Base-by-base conservation (phyloP, 495 filamentous ascomycete species). In the Clohesyomyces aquaticus region DNA sequence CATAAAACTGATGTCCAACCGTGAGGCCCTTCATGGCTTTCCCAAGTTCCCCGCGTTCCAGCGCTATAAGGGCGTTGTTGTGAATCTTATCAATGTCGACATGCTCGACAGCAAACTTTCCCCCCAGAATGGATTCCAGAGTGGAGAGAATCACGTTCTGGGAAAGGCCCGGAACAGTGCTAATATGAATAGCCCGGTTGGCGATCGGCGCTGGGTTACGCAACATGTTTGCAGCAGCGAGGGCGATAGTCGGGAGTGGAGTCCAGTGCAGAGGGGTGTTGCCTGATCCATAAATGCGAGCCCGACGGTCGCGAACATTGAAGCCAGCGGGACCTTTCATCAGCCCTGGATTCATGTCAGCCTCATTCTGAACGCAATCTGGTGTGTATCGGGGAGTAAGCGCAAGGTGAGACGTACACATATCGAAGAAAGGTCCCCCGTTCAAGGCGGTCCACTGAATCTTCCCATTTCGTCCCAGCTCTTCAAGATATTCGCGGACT, bases 311-410 rank as follows among this genome's bases (percentile, higher is more conserved):
- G 12, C 29, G 59, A 38, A 70, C 50, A 26, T 66, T 53, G 55
- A 70, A 67, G n/a, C 67, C 67, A 8, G 67, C 67, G 4, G 57
- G 67, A 1, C 63, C 67, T 38, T 67, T 63, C 63, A 59, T 70
- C 26, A 67, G 63, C 67, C 67, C 67, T 70, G n/a, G 22, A n/a
- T 32, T 42, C 2, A 18, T 3, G n/a, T 65, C 12, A 65, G 42
- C 21, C 23, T 22, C 10, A 32, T 0, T 32, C 25, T 10, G 19
- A 21, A 4, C 12, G 21, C 8, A 6, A 19, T 25, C 1, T 23
- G 3, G 3, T 53, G 1, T n/a, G 27, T 8, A 3, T 22, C 32
- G 4, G 19, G n/a, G 4, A 8, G 8, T 55, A 18, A 35, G 16
- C 29, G 14, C 35, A 18, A 27, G 42, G 28, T 16, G 41, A 11